Evolutionary conservation across 2,329 filamentous ascomycete genomes (phyloP), one percentile per base, ranked within the genome.

Genomic region (Macrophomina phaseolina): DNA sequence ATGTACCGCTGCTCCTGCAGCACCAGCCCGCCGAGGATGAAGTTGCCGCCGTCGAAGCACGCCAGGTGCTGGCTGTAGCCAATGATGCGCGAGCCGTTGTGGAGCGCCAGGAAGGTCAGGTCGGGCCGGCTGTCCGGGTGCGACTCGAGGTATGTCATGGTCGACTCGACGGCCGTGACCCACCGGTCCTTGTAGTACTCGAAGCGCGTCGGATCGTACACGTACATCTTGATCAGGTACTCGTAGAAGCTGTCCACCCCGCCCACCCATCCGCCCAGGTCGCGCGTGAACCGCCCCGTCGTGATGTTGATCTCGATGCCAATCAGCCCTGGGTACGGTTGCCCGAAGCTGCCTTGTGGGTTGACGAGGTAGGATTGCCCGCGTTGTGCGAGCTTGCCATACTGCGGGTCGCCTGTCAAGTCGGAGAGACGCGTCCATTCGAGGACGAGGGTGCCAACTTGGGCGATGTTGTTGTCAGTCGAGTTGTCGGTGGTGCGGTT

Each of bases 141-240:
- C n/a, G 88, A 91, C 12, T 87, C 83, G 7, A 97, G 84, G 72
- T 93, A 83, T 67, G 85, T 76, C 60, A 95, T 94, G 5, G 88
- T 89, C 6, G 90, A 93, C 71, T 96, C 89, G 63, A 89, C 91
- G 1, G 92, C 92, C 0, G 83, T 75, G 48, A 92, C 80, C 92
- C 92, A 97, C 55, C 88, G 87, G 69, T 94, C 89, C 72, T 85
- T 88, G 80, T 94, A 93, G 3, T 77, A 69, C 1, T 73, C 78
- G 72, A 91, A 96, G 2, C 87, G 84, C 6, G 76, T 71, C 0
- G 87, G 83, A 73, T 94, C 90, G 76, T 96, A 96, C 65, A 94
- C 79, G 73, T 89, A 95, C 91, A 95, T 94, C 82, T 97, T 97
- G 77, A 97, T 90, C 42, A 97, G 85, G 73, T 96, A 96, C 79